These are phyloP conservation scores for Xylaria sp. DNA, from an alignment of 2,329 filamentous ascomycete genomes.

Conservation along the genomic window DNA sequence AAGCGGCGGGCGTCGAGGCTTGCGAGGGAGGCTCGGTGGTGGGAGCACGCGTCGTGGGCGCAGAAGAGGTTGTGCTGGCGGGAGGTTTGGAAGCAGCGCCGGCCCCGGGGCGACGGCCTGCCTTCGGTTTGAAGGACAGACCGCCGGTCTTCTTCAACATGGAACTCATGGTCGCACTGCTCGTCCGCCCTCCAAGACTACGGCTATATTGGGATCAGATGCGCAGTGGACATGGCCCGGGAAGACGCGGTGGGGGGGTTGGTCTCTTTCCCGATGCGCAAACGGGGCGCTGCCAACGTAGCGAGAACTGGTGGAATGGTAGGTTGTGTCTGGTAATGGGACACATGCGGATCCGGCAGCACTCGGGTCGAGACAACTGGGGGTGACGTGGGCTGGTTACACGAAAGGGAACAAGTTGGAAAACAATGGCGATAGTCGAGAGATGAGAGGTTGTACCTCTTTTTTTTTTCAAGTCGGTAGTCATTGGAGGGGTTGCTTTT, in stretches of 20 bases:
- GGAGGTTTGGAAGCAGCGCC: conserved; percentile 47
- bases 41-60: conserved; percentile 40
- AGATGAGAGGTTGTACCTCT: background rate
- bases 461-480: conserved; percentile 31
- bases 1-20: conserved; percentile 24
- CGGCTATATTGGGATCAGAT: conserved; percentile 30
- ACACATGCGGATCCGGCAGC: background rate
- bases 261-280: conserved; percentile 13
- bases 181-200: conserved; percentile 23
- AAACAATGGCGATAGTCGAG: background rate
- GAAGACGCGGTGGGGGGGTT: conserved; percentile 22
- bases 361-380: background rate
- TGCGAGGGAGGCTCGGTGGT: conserved; percentile 35
- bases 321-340: background rate
- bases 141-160: conserved; percentile 75
- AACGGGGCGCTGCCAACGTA: background rate
- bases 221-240: conserved; percentile 32
- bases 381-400: background rate
- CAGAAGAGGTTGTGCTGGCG: conserved; percentile 39
- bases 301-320: background rate
- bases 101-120: conserved; percentile 63
- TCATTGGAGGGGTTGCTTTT: conserved; percentile 29
- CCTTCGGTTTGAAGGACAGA: conserved; percentile 76
- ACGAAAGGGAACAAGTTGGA: background rate
- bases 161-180: conserved; percentile 61